Conservation (phyloP, 306 rosid species). For the Calophaca sinica region DNA sequence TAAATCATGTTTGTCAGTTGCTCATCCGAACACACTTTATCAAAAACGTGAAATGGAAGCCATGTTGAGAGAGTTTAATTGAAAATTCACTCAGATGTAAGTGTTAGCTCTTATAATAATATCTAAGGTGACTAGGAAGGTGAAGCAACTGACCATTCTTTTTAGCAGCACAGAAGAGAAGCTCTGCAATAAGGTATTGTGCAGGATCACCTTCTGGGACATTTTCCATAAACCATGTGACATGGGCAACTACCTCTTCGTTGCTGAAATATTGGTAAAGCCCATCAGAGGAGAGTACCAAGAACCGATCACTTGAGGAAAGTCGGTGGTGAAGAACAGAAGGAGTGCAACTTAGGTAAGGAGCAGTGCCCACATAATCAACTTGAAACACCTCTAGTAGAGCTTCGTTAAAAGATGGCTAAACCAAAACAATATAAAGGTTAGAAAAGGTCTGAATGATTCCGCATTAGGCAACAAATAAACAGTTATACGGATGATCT, state of each 20-base stretch:
- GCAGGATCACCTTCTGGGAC: slow-evolving; percentile 80
- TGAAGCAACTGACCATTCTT: slow-evolving; percentile 62
- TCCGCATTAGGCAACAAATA: neutral
- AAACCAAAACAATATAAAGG: slow-evolving; percentile 36
- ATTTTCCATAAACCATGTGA: slow-evolving; percentile 72
- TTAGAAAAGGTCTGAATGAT: slow-evolving; percentile 14
- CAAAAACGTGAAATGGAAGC: neutral
- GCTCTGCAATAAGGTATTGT: slow-evolving; percentile 74
- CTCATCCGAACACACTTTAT: neutral
- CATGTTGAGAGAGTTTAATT: neutral
- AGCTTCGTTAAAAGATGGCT: slow-evolving; percentile 65
- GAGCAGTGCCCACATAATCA: slow-evolving; percentile 59
- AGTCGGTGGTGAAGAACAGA: slow-evolving; percentile 67
- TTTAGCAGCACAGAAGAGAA: slow-evolving; percentile 76
- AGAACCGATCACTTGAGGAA: slow-evolving; percentile 68
- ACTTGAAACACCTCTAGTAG: slow-evolving; percentile 63
- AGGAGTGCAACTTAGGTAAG: slow-evolving; percentile 68
- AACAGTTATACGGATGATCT: neutral
- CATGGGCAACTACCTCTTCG: slow-evolving; percentile 75
- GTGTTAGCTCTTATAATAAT: neutral
- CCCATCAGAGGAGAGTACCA: slow-evolving; percentile 73
- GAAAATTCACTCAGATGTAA: neutral
- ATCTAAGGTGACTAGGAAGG: slow-evolving; percentile 8
- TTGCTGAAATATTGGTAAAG: slow-evolving; percentile 73
- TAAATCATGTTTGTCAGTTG: neutral